Evolutionary conservation across 345 rosid genomes (phyloP).

Genomic region (Populus alba): DNA sequence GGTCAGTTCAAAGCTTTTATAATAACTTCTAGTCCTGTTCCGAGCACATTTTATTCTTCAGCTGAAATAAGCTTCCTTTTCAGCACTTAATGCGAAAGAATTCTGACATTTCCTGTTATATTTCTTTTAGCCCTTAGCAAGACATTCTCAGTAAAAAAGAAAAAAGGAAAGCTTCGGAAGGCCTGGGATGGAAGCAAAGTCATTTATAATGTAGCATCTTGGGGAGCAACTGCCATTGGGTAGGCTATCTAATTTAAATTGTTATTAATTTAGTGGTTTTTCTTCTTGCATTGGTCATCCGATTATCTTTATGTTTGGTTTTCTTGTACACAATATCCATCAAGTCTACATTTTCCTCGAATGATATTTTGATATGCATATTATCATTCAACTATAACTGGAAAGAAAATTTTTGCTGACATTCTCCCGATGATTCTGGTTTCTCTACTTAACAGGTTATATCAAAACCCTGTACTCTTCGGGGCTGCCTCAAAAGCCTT

Average conservation of each 20-base stretch:
- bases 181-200: conserved; percentile 99
- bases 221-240: conserved; percentile 99
- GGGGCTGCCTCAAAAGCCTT: conserved; percentile 77
- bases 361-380: not conserved
- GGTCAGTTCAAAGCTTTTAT: conserved; percentile 42
- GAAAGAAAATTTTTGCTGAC: not conserved
- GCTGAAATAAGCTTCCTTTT: not conserved
- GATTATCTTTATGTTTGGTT: not conserved
- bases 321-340: not conserved
- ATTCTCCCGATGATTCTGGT: not conserved
- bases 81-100: not conserved
- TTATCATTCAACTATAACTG: not conserved
- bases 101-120: conserved; percentile 14
- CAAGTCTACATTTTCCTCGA: not conserved
- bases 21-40: not conserved
- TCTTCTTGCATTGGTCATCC: not conserved
- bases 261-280: not conserved
- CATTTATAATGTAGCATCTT: conserved; percentile 85
- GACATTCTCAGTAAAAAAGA: conserved; percentile 78
- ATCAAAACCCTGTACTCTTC: conserved; percentile 83
- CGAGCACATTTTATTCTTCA: conserved; percentile 3
- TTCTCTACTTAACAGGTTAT: conserved; percentile 51
- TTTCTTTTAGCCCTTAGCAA: conserved; percentile 69
- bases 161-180: conserved; percentile 88
- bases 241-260: conserved; percentile 20